These are phyloP conservation scores for Paraconiothyrium sp. DNA, from an alignment of 2,329 filamentous ascomycete genomes.

Conservation along the genomic window DNA sequence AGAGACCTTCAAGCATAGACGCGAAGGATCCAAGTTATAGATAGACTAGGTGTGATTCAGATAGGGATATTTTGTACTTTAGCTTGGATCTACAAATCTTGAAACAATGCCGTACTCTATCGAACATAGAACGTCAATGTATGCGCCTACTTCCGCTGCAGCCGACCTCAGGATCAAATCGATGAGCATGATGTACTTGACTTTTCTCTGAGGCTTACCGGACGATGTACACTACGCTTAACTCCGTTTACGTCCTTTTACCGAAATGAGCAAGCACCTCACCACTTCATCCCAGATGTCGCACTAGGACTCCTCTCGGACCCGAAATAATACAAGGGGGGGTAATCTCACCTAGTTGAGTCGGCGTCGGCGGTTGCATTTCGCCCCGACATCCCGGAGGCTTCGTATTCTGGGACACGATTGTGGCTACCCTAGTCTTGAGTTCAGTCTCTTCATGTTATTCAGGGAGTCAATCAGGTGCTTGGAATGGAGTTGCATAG, in stretches of 20 bases:
- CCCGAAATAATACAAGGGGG: neutral
- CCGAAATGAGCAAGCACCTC: neutral
- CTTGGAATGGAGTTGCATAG: neutral
- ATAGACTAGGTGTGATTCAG: neutral
- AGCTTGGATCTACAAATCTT: too few relatives aligned
- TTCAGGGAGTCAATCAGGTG: too few relatives aligned
- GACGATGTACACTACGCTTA: neutral
- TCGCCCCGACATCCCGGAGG: neutral
- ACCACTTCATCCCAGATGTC: neutral
- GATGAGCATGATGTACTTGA: neutral
- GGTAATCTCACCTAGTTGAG: neutral
- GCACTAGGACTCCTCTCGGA: neutral
- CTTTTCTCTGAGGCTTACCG: neutral
- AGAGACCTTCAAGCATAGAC: constrained; percentile 23
- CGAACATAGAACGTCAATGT: too few relatives aligned
- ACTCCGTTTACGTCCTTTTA: constrained; percentile 1
- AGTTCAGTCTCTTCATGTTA: neutral
- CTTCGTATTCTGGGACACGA: neutral
- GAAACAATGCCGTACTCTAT: too few relatives aligned
- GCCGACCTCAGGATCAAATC: neutral
- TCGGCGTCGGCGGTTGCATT: neutral
- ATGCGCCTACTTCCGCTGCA: too few relatives aligned
- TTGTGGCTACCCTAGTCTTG: neutral
- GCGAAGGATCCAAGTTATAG: constrained; percentile 34
- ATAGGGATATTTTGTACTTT: neutral